Conservation (phyloP, 768 basidiomycete genomes). For the Brasilioporus rufonigricans region DNA sequence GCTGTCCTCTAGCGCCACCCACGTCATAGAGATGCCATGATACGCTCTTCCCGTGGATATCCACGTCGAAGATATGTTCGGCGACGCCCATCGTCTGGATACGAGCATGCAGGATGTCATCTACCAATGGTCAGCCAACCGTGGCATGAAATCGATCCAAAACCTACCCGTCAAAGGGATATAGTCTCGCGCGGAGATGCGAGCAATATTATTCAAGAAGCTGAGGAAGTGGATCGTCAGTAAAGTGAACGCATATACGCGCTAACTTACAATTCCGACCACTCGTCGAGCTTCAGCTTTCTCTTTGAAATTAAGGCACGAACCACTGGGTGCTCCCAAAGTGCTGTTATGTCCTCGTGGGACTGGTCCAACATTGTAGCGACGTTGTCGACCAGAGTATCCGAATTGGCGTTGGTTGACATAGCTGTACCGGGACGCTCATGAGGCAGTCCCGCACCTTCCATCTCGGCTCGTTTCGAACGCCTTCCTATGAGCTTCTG, state of each 20-base stretch:
- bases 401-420: conserved; percentile 38
- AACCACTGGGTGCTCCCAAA: conserved; percentile 75
- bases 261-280: conserved; percentile 78
- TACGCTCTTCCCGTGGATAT: conserved; percentile 72
- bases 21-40: conserved; percentile 76
- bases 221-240: conserved; percentile 35
- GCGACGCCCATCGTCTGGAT: conserved; percentile 89
- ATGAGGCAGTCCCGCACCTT: conserved; percentile 27
- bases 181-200: conserved; percentile 68
- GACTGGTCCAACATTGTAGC: conserved; percentile 55
- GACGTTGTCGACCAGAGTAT: conserved; percentile 59
- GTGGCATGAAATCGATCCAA: conserved; percentile 13
- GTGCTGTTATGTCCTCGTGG: conserved; percentile 62
- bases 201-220: conserved; percentile 71
- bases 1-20: conserved; percentile 68
- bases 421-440: conserved; percentile 30
- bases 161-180: conserved; percentile 68
- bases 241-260: conserved; percentile 24
- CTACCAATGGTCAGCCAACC: conserved; percentile 39
- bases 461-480: conserved; percentile 24
- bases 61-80: conserved; percentile 80
- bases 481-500: conserved; percentile 30
- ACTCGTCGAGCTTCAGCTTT: conserved; percentile 77
- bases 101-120: conserved; percentile 86
- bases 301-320: conserved; percentile 64